Evolutionary conservation across 1,284 basidiomycete genomes (phyloP).

Genomic region (Schizopora paradoxa): DNA sequence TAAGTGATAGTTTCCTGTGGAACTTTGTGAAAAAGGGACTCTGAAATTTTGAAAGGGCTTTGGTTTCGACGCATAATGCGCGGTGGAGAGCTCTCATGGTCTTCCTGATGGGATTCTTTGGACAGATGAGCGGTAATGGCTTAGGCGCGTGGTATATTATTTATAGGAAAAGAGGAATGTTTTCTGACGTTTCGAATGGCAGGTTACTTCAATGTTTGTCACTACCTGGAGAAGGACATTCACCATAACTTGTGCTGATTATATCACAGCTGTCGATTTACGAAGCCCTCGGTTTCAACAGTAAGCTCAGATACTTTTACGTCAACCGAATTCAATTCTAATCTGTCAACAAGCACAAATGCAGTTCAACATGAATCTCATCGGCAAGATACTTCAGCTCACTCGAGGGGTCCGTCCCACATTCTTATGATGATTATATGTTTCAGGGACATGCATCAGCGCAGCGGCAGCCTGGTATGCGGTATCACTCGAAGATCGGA

Average conservation of each 20-base stretch:
- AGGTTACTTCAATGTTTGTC: background rate
- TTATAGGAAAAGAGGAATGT: constrained; percentile 4
- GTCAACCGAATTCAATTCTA: background rate
- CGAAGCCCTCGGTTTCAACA: constrained; percentile 13
- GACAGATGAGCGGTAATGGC: constrained; percentile 18
- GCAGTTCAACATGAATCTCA: constrained; percentile 36
- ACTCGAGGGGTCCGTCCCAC: too few species aligned
- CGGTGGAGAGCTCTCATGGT: constrained; percentile 26
- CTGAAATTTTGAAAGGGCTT: constrained; percentile 3
- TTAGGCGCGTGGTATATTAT: constrained; percentile 11
- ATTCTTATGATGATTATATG: too few species aligned
- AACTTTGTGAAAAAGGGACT: too few species aligned
- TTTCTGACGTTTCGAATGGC: background rate
- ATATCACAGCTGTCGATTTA: constrained; percentile 26
- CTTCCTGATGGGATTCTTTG: constrained; percentile 26
- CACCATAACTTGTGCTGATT: background rate
- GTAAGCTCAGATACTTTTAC: background rate
- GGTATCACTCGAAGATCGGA: constrained; percentile 13
- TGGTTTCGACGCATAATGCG: constrained; percentile 19
- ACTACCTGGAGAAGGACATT: background rate
- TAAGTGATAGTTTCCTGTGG: constrained; percentile 18
- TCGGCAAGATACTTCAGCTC: too few species aligned
- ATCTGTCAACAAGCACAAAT: constrained; percentile 17
- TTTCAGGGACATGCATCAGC: constrained; percentile 11
- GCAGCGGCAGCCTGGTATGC: constrained; percentile 12